phyloP scores from a whole-genome alignment of 257 asterid genomes.

The Leptodermis oblonga region DNA sequence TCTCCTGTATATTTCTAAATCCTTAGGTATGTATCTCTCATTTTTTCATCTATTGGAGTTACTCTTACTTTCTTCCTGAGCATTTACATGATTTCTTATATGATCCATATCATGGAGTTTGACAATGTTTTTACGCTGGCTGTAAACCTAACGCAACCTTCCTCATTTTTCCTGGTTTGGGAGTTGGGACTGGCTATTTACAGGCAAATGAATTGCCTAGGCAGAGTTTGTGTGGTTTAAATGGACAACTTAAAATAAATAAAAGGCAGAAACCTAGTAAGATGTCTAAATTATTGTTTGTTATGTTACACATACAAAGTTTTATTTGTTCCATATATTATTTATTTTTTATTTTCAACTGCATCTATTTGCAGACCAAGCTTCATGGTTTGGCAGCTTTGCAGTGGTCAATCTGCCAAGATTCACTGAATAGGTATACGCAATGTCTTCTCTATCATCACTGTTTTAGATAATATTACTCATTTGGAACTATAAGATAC shows the following conservation, averaged over 20 bases:
- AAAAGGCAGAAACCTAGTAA: background rate
- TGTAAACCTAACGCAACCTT: too few relatives aligned
- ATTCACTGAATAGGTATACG: conserved; percentile 72
- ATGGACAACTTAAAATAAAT: background rate
- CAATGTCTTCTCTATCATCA: background rate
- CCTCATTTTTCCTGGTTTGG: too few relatives aligned
- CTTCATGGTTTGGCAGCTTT: conserved; percentile 93
- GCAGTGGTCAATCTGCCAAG: conserved; percentile 95
- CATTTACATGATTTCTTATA: too few relatives aligned
- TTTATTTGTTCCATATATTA: background rate
- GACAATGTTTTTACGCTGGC: too few relatives aligned
- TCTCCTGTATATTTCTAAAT: too few relatives aligned
- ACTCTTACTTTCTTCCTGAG: too few relatives aligned
- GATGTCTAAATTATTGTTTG: background rate
- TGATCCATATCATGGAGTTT: too few relatives aligned
- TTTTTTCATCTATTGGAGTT: too few relatives aligned
- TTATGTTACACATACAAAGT: background rate
- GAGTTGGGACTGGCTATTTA: too few relatives aligned
- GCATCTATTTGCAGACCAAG: conserved; percentile 46
- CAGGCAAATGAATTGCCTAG: too few relatives aligned
- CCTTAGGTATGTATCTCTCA: too few relatives aligned
- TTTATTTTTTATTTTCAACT: background rate
- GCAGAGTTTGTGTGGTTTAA: too few relatives aligned
- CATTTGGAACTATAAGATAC: background rate
- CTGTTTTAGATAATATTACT: background rate